Evolutionary conservation across 1,284 basidiomycete genomes (phyloP), one percentile per base, ranked within the genome.

Genomic region (Trametes sp.): DNA sequence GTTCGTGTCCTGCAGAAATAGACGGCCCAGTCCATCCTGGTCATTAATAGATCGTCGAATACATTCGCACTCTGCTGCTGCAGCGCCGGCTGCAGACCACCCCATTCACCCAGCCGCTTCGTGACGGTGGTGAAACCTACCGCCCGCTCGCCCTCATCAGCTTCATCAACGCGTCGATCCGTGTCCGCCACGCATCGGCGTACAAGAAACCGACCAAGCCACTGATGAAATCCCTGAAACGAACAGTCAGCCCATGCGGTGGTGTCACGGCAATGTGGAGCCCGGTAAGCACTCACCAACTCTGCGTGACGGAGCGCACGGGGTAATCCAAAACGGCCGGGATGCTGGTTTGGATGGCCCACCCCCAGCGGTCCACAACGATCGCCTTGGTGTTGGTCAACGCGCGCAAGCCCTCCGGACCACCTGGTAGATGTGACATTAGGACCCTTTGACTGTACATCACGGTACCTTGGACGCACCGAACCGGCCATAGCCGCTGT

Each of bases 361-460:
- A 87, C 67, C 96, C 95, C 83, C 90, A 93, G 49, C 92, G 83
- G 76, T 99, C 97, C 41, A 87, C 82, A 44, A 95, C 88, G 52
- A 98, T 87, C 16, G 92, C 90, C 74, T 99, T 98, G 51, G 91
- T 82, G 72, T 92, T 92, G 48, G 94, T 96, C 50, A 99, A 78
- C 4, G 90, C 82, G 35, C 94, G 87, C 41, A 99, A 82, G 26
- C 97, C 97, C 80, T 99, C 97, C 0, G 93, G 90, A 11, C 97
- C 97, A 63, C 90, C 91, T 93, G 65, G 52, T 45, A 16, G 19
- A 57, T 11, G 35, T 13, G 26, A 53, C 16, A 55, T 42, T 46
- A 26, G 42, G 35, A 45, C 55, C 29, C 29, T 46, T 51, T 51
- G 41, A 29, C 14, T 33, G 56, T 51, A 23, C n/a, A 61, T 61